Evolutionary conservation across 345 rosid genomes (phyloP), one percentile per base, ranked within the genome.

Genomic region (Linum trigynum): DNA sequence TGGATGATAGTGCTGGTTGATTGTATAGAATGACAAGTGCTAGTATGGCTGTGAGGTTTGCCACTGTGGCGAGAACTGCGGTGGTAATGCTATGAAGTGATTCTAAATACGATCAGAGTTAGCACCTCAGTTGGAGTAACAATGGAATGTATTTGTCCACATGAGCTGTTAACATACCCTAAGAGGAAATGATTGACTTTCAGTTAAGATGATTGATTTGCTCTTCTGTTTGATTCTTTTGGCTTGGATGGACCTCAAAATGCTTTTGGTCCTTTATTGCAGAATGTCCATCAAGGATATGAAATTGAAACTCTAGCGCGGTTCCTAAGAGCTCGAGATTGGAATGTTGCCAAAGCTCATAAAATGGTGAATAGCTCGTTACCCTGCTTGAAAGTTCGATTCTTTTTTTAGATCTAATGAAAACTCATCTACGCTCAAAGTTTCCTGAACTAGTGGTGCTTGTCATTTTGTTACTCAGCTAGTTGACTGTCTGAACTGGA

Each of bases 251-350:
- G 53, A 48, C 14, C 12, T 48, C 12, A 48, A 3, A 23, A 10
- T 48, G 53, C 53, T 7, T 39, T 42, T 16, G 68, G 0, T 53
- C 48, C 9, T 38, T 12, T 64, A 5, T 56, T 35, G 65, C 86
- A 95, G 97, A 91, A 81, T 74, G 65, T 95, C 67, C 99, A 95
- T 74, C 99, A 91, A 65, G 99, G 98, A 5, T 82, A 77, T 80
- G 82, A 85, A 5, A 70, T 72, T 15, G 95, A 89, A 82, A 84
- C 80, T 38, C 74, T 89, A 72, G 65, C 64, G 58, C 96, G 96
- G 63, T 95, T 91, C 72, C 87, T 95, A 58, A 91, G 83, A 80
- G 99, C 99, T 6, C 86, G 99, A 69, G 96, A 95, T 36, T 83
- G 92, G 86, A 82, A 87, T 84, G 91, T 91, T 55, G 69, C 75